Evolutionary conservation across 495 filamentous ascomycete species (phyloP).

Genomic region (Lasiosphaeria ovina): DNA sequence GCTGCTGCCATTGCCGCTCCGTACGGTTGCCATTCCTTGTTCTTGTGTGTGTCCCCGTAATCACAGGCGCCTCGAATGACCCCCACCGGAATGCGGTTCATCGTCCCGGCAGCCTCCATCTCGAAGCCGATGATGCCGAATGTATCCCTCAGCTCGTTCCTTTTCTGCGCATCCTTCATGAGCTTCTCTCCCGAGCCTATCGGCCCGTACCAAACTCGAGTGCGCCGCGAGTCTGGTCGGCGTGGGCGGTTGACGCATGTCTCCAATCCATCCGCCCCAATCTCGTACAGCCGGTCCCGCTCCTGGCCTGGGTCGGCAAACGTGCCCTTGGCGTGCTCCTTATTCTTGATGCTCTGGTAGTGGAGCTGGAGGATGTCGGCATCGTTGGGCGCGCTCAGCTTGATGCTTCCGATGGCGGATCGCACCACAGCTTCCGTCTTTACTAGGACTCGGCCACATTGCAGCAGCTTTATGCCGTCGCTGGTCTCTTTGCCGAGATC

Average conservation of each 20-base stretch:
- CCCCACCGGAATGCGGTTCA: not conserved
- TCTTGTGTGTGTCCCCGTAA: not conserved
- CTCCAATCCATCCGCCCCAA: not conserved
- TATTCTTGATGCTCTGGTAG: not conserved
- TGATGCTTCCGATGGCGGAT: not conserved
- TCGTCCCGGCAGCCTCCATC: not conserved
- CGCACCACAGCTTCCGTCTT: not conserved
- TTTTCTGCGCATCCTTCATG: not conserved
- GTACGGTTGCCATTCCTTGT: not conserved
- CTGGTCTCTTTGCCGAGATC: conserved; percentile 23
- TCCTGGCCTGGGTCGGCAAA: not conserved
- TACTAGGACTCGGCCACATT: not conserved
- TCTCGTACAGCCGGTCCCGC: not conserved
- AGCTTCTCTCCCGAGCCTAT: not conserved
- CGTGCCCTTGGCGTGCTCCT: not conserved
- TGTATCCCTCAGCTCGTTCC: not conserved
- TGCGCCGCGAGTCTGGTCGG: not conserved
- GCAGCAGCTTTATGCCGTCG: not conserved
- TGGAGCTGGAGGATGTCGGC: not conserved
- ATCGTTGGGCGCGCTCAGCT: not conserved
- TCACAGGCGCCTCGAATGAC: not conserved
- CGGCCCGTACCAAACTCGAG: not conserved
- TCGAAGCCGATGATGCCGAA: not conserved
- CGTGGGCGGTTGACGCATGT: not conserved
- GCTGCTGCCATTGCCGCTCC: not conserved